Evolutionary conservation across 495 filamentous ascomycete genomes (phyloP), one percentile per base, ranked within the genome.

Genomic region (Sabuloglossum arenarium): DNA sequence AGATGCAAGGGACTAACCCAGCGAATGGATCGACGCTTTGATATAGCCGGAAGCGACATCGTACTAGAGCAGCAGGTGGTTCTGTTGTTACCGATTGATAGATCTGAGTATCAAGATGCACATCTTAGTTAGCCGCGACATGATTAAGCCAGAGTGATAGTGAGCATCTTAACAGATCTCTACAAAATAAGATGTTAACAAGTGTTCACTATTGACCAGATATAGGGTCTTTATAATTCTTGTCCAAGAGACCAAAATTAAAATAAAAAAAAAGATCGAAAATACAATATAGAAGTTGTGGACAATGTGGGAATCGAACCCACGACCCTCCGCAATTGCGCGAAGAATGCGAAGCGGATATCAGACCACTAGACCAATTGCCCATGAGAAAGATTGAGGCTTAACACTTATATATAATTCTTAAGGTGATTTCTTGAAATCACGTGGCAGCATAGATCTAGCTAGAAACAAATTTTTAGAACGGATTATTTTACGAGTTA

Each of bases 221-320:
- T 11, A 37, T 37, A 37, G 10, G 11, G 12, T 37, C 16, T 6
- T 14, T 37, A 37, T 12, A 14, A 14, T 37, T n/a, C n/a, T n/a
- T n/a, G n/a, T n/a, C n/a, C n/a, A n/a, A n/a, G n/a, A n/a, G n/a
- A n/a, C n/a, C n/a, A n/a, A n/a, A n/a, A n/a, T n/a, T n/a, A 14
- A 6, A 2, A 14, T 37, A 37, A 14, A 14, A 14, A 37, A 14
- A 24, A 47, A 47, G n/a, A 47, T 23, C 3, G 23, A 47, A 47
- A 54, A 31, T 8, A 31, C 14, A 31, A n/a, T n/a, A n/a, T n/a
- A n/a, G n/a, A n/a, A n/a, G n/a, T n/a, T 28, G 24, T 64, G 62
- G 62, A 65, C 63, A 46, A 58, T 59, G 60, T 64, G 63, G 62
- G 63, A 65, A 65, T 65, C 63, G 63, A 65, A 65, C 63, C 62